phyloP scores from a whole-genome alignment of 177 flowering plant species.

The Vitis hybrid region DNA sequence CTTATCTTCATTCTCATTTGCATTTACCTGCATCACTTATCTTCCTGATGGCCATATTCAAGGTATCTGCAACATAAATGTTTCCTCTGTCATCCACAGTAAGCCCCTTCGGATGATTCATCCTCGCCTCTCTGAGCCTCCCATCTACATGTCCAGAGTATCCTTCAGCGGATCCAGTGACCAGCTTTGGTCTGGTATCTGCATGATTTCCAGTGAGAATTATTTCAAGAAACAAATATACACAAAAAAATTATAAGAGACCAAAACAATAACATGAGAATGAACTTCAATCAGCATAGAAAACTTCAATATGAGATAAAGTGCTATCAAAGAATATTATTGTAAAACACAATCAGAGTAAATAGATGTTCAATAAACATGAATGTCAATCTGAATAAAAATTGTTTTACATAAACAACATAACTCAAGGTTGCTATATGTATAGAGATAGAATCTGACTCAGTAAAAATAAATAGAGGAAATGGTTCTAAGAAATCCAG shows the following conservation, averaged over 20 bases:
- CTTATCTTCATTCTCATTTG: too few species aligned
- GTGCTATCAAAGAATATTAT: too few species aligned
- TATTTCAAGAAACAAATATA: not conserved
- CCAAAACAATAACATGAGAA: too few species aligned
- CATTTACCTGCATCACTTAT: constrained; percentile 58
- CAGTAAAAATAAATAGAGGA: too few species aligned
- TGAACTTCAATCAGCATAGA: too few species aligned
- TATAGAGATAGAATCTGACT: too few species aligned
- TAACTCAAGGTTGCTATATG: not conserved
- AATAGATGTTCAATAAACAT: not conserved
- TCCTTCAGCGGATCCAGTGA: constrained; percentile 92
- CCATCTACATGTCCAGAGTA: constrained; percentile 94
- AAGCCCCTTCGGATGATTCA: constrained; percentile 89
- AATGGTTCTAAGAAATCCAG: too few species aligned
- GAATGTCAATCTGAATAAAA: not conserved
- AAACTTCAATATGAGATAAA: too few species aligned
- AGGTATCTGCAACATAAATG: constrained; percentile 83
- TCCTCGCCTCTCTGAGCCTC: constrained; percentile 71
- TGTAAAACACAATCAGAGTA: too few species aligned
- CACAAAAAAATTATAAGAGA: too few species aligned
- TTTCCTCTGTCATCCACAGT: constrained; percentile 91
- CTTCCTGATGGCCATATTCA: constrained; percentile 92
- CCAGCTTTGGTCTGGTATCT: constrained; percentile 88
- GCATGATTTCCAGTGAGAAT: constrained; percentile 15
- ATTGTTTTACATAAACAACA: not conserved